Conservation (phyloP, 805 yeast genomes). For the Yamadazyma phyllophila region DNA sequence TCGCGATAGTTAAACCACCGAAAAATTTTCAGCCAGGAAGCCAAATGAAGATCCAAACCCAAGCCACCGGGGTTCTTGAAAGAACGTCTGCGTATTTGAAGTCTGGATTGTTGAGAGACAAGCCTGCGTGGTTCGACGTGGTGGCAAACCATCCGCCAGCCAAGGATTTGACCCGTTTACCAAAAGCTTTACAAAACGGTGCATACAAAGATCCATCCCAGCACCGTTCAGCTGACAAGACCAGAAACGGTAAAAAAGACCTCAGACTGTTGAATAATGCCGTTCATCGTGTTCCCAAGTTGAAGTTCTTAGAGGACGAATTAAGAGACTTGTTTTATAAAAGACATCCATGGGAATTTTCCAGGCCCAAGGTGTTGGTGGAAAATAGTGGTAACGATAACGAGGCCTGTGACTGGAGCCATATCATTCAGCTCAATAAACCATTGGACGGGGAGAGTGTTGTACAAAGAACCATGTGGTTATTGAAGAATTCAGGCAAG, state of each 20-base stretch:
- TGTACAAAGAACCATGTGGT: slow-evolving; percentile 44
- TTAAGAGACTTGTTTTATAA: slow-evolving; percentile 77
- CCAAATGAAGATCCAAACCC: slow-evolving; percentile 59
- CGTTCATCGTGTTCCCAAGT: slow-evolving; percentile 50
- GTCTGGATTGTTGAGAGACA: slow-evolving; percentile 63
- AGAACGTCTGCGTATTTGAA: slow-evolving; percentile 74
- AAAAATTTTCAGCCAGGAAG: slow-evolving; percentile 4
- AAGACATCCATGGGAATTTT: slow-evolving; percentile 98
- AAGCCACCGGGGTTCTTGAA: slow-evolving; percentile 74
- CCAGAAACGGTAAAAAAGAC: slow-evolving; percentile 43
- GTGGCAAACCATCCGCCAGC: slow-evolving; percentile 83
- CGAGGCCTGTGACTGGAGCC: slow-evolving; percentile 69
- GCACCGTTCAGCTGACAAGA: slow-evolving; percentile 27
- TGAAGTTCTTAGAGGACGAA: slow-evolving; percentile 71
- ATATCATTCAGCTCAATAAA: slow-evolving; percentile 66
- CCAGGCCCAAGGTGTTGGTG: slow-evolving; percentile 79
- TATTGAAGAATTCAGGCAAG: slow-evolving; percentile 25
- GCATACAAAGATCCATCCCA: slow-evolving; percentile 29
- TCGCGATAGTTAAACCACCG: slow-evolving; percentile 1
- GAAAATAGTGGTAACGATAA: slow-evolving; percentile 69
- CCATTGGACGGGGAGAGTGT: slow-evolving; percentile 81
- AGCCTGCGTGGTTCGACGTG: slow-evolving; percentile 89
- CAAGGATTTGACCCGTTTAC: slow-evolving; percentile 52
- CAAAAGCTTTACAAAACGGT: slow-evolving; percentile 28
- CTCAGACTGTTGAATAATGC: slow-evolving; percentile 35